Base-by-base conservation (phyloP, 345 rosid species). In the Gynandropsis gynandra region DNA sequence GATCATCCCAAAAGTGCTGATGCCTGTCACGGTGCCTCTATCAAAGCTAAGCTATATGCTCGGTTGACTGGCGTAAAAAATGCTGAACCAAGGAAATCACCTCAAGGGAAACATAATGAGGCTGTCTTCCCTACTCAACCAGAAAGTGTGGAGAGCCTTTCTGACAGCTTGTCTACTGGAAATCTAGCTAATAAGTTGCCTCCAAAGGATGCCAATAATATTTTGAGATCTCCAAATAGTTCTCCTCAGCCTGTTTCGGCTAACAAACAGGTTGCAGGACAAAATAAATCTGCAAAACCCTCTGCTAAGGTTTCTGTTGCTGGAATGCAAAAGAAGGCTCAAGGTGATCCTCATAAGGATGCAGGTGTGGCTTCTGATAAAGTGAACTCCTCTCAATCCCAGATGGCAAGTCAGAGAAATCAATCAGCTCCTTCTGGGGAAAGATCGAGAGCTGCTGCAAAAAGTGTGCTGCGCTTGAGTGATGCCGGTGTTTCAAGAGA, bases 371-470 rank as follows among this genome's bases (percentile, higher is more conserved):
- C 42, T 59, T 65, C 68, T 35, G 83, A 70, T 69, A 52, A 43
- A 62, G 51, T 59, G 17, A 72, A 56, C 59, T 57, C 76, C 58
- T 63, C 70, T 42, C 80, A 76, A 42, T 76, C 61, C 77, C 76
- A 69, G 35, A 42, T 47, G 55, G 31, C 57, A 32, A 65, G 65
- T 27, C 82, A 76, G 71, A 85, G 65, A 73, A 65, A 47, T 54
- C 72, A 54, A 66, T 42, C 72, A 41, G 62, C 58, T 62, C 32
- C 69, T 14, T 71, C 76, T 59, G 79, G 69, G 50, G 95, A 78
- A 48, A 74, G 72, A 46, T 63, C 60, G 19, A 78, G 74, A 62
- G 59, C 56, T 60, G 58, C 71, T 50, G 80, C 81, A 19, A 82
- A 74, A 67, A 66, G 69, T 58, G 66, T 51, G 52, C 52, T 67